Evolutionary conservation across 768 basidiomycete species (phyloP), one percentile per base, ranked within the genome.

Genomic region (Dioszegia aurantiaca): DNA sequence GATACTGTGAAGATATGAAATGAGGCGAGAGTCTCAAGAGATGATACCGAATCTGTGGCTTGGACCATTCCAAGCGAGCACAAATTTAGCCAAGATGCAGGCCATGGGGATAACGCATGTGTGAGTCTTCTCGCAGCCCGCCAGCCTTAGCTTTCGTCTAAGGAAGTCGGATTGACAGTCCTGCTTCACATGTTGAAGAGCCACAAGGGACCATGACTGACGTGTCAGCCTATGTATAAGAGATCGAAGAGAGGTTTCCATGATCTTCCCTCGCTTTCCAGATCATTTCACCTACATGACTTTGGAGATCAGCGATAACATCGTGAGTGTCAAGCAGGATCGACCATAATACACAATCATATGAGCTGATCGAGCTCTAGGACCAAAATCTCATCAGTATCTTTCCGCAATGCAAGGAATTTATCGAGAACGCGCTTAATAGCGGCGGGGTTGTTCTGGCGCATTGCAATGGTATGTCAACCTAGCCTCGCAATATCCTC

Each of bases 1-100:
- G n/a, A n/a, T n/a, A n/a, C n/a, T n/a, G n/a, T n/a, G n/a, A n/a
- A 78, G 77, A 53, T 76, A 78, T 48, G 74, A 75, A 52, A 78
- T 78, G 77, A 61, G 77, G 27, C 46, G 75, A 59, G 69, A 74
- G 51, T 65, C 75, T 21, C 77, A 78, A 46, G 55, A 67, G 43
- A 71, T 78, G 49, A 63, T 75, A 8, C 72, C 73, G 21, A 62
- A 64, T 16, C 58, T 78, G 24, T 73, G 63, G 40, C 64, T 78
- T 3, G 77, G 77, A n/a, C 73, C 75, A n/a, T 72, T 71, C 39
- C 72, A 75, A 28, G 56, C 67, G 0, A 69, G 71, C 0, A 63
- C 59, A 12, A 64, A 76, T 52, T 28, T 67, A 6, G 58, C 52
- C 3, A 42, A 49, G 46, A 61, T 78, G 58, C 59, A 69, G 37